These are phyloP conservation scores for Lactarius hengduanensis DNA, from an alignment of 768 basidiomycete genomes.

Conservation along the genomic window DNA sequence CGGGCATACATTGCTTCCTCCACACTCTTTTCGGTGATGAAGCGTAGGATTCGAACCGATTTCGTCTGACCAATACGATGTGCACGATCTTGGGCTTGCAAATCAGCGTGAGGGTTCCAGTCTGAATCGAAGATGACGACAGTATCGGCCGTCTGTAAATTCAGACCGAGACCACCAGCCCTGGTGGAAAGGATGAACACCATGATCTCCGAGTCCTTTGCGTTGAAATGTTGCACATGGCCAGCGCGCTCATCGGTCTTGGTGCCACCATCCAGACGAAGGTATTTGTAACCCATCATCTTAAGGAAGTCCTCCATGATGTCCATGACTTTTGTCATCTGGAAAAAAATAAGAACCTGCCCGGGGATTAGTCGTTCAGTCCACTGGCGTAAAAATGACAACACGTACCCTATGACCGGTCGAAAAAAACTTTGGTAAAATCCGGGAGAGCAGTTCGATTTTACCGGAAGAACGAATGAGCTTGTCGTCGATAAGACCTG, in stretches of 20 bases:
- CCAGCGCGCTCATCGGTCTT: constrained; percentile 93
- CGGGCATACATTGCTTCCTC: constrained; percentile 98
- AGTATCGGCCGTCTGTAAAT: constrained; percentile 87
- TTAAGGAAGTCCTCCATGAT: constrained; percentile 96
- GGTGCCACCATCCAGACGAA: constrained; percentile 94
- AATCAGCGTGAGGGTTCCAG: constrained; percentile 98
- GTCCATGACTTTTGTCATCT: constrained; percentile 99
- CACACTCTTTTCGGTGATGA: constrained; percentile 97
- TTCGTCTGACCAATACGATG: constrained; percentile 99
- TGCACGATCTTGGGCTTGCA: constrained; percentile 98
- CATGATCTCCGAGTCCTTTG: constrained; percentile 80
- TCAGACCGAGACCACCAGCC: constrained; percentile 93
- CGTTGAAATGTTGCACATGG: constrained; percentile 85
- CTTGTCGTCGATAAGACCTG: constrained; percentile 77
- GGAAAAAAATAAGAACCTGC: constrained; percentile 98
- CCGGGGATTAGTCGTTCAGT: neutral
- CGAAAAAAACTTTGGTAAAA: constrained; percentile 92
- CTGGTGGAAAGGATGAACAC: constrained; percentile 94
- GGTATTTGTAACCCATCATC: constrained; percentile 80
- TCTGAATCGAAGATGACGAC: constrained; percentile 87
- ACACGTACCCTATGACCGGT: constrained; percentile 80
- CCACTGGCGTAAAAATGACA: constrained; percentile 6
- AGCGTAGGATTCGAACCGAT: constrained; percentile 92
- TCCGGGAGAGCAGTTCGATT: constrained; percentile 85
- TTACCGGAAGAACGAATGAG: constrained; percentile 89